These are phyloP conservation scores for Magnaporthiopsis poae DNA, from an alignment of 2,329 filamentous ascomycete species.

Conservation along the genomic window DNA sequence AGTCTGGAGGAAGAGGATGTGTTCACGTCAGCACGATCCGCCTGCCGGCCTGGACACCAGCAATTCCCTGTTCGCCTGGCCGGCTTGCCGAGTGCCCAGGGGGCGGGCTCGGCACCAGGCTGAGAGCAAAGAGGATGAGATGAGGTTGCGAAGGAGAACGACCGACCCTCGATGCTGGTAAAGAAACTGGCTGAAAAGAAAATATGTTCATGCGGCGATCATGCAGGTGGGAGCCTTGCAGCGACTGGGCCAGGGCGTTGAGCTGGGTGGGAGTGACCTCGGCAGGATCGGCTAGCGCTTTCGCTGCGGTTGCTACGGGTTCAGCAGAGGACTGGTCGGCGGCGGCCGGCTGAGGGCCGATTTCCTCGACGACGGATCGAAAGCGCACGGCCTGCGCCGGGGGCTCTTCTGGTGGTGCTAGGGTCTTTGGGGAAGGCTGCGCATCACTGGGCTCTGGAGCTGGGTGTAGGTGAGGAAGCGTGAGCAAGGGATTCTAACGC, in stretches of 20 bases:
- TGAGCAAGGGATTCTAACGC: background rate
- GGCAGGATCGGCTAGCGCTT: constrained; percentile 24
- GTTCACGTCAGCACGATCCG: background rate
- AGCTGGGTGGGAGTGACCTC: constrained; percentile 53
- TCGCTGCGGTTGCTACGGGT: constrained; percentile 15
- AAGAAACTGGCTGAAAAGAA: constrained; percentile 80
- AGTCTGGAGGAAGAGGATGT: constrained; percentile 30
- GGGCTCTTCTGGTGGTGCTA: constrained; percentile 12
- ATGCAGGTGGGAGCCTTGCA: constrained; percentile 69
- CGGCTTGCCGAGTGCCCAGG: no score
- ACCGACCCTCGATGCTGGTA: constrained; percentile 74
- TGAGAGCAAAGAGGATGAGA: background rate
- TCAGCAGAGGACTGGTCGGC: constrained; percentile 11
- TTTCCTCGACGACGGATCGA: constrained; percentile 61
- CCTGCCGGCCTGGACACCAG: background rate
- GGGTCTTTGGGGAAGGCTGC: constrained; percentile 9
- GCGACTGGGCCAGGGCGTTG: constrained; percentile 58
- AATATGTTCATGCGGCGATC: constrained; percentile 76
- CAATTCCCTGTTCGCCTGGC: background rate
- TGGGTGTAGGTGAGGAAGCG: background rate
- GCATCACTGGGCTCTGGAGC: background rate
- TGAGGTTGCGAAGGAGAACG: background rate
- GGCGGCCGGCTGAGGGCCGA: constrained; percentile 36
- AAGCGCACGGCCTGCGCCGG: constrained; percentile 55
- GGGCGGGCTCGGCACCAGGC: background rate